Base-by-base conservation (phyloP, 345 rosid genomes). In the Aquilaria sinensis region DNA sequence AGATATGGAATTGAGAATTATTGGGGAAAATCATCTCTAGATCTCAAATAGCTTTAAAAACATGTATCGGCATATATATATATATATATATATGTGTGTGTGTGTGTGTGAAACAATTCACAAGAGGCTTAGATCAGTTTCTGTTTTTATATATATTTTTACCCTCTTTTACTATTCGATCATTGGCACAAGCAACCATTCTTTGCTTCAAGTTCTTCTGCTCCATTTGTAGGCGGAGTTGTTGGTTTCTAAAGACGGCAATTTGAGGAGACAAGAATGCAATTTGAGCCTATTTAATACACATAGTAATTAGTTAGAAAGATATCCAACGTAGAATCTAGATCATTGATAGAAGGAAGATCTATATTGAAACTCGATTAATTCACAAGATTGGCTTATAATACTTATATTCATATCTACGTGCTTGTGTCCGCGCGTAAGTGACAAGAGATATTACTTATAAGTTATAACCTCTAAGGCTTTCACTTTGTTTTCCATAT, bases 191-290 rank as follows among this genome's bases (percentile, higher is more conserved):
- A 55, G 50, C 57, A 48, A 31, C 30, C 7, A 75, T 4, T 16
- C 43, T 56, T 57, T 58, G 31, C 15, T 14, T 64, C 54, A 73
- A 34, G 34, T 30, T 15, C 0, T 37, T 16, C 0, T 47, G 47
- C 68, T 78, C 85, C 56, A 47, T 61, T 49, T 52, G 13, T 43
- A 75, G 29, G 1, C 23, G n/a, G 8, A 12, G 13, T 5, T 58
- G 48, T 0, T 60, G 60, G 48, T 59, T 51, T 61, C 14, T 62
- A 6, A 62, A 33, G 5, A 10, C 2, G 47, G 58, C 54, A 10
- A 81, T 57, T 53, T 73, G 72, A 61, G 77, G 70, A 3, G 57
- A 5, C 41, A 78, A 73, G 47, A 3, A 12, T 15, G 65, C 61
- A 53, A 73, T 37, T 16, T 49, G 56, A 23, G 34, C 64, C 80